phyloP scores from a whole-genome alignment of 2,329 filamentous ascomycete genomes.

The Hypomyces rosellus region DNA sequence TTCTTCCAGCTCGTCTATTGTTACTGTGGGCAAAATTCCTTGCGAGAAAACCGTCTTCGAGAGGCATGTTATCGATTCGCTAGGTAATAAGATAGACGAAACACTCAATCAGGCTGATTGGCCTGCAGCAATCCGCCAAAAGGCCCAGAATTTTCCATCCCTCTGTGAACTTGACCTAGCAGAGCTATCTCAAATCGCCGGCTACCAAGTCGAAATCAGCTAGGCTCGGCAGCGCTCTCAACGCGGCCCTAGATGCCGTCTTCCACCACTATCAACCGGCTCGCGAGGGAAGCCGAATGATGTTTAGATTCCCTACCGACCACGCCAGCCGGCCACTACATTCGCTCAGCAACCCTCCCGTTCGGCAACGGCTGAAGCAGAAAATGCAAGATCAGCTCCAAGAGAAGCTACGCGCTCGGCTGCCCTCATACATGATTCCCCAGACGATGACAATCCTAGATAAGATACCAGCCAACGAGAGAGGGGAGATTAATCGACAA shows the following conservation, averaged over 20 bases:
- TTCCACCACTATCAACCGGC: too few species aligned
- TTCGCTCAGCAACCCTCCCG: slow-evolving; percentile 14
- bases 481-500: slow-evolving; percentile 20
- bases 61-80: slow-evolving; percentile 8
- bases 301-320: slow-evolving; percentile 9
- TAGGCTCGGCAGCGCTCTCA: too few species aligned
- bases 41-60: slow-evolving; percentile 26
- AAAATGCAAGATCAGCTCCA: slow-evolving; percentile 6
- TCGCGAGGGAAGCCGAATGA: too few species aligned
- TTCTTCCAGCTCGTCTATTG: background rate
- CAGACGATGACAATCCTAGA: slow-evolving; percentile 16
- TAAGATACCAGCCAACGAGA: slow-evolving; percentile 20
- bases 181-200: too few species aligned
- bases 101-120: too few species aligned
- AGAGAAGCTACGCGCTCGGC: background rate
- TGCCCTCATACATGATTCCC: slow-evolving; percentile 24
- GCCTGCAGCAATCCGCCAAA: too few species aligned
- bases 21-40: slow-evolving; percentile 21
- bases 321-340: background rate
- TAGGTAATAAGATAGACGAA: too few species aligned
- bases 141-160: too few species aligned
- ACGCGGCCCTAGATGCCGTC: too few species aligned
- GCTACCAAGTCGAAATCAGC: too few species aligned
- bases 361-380: slow-evolving; percentile 8
- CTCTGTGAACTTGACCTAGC: too few species aligned